Evolutionary conservation across 345 rosid genomes (phyloP).

Genomic region (Eucalyptus shirleyi): DNA sequence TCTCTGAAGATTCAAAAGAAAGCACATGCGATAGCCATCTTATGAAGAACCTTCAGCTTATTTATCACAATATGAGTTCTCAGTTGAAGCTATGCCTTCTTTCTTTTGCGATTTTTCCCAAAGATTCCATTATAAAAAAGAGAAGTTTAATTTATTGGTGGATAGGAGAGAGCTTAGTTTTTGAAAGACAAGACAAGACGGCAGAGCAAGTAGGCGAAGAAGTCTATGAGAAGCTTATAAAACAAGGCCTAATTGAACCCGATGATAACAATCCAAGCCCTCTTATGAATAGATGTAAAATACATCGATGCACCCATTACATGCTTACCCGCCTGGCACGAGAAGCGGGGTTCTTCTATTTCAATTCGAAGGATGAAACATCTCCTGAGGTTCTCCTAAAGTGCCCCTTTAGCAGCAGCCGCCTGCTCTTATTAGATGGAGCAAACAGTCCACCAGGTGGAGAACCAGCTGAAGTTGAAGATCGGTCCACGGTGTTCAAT

Average conservation of each 20-base stretch:
- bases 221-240: background rate
- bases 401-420: background rate
- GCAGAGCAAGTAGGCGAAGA: background rate
- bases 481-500: conserved; percentile 8
- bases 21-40: background rate
- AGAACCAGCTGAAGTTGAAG: fast-evolving
- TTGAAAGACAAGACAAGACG: background rate
- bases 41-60: background rate
- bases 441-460: background rate
- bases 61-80: background rate
- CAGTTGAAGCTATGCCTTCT: background rate
- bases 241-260: background rate
- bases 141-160: conserved; percentile 2
- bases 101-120: background rate
- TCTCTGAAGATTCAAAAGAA: background rate
- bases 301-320: background rate
- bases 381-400: background rate
- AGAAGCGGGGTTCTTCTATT: background rate
- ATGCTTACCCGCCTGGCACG: background rate
- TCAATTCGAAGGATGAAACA: background rate
- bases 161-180: background rate
- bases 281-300: background rate
- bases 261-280: background rate
- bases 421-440: background rate
- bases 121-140: background rate